Conservation (phyloP, 2,329 filamentous ascomycete genomes). For the Stenocarpella maydis region DNA sequence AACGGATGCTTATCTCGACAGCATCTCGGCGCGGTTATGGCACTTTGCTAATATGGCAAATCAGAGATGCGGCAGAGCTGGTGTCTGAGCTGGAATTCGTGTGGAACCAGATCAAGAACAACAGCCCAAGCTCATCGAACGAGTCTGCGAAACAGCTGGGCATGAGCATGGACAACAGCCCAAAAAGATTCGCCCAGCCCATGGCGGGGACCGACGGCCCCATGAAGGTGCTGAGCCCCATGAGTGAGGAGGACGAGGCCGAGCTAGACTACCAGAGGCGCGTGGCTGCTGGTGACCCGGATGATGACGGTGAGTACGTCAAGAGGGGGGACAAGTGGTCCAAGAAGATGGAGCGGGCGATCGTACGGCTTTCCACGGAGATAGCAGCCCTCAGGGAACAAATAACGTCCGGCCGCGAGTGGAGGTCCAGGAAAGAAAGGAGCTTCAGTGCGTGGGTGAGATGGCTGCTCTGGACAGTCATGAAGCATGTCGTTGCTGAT, state of each 20-base stretch:
- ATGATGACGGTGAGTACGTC: slow-evolving; percentile 49
- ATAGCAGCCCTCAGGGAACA: slow-evolving; percentile 92
- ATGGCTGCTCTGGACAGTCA: slow-evolving; percentile 72
- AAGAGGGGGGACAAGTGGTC: slow-evolving; percentile 72
- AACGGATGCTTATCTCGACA: not conserved
- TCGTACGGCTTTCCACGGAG: slow-evolving; percentile 91
- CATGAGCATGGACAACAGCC: slow-evolving; percentile 44
- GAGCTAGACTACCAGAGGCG: slow-evolving; percentile 61
- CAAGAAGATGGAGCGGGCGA: slow-evolving; percentile 80
- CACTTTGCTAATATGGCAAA: slow-evolving; percentile 16
- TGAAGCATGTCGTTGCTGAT: slow-evolving; percentile 81
- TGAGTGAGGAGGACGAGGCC: slow-evolving; percentile 82
- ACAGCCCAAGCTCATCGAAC: slow-evolving; percentile 70
- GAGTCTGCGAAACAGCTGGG: slow-evolving; percentile 61
- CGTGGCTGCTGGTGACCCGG: slow-evolving; percentile 51
- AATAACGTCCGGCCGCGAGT: slow-evolving; percentile 78
- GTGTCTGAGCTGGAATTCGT: slow-evolving; percentile 98
- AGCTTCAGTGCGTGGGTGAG: slow-evolving; percentile 74
- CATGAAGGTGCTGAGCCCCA: slow-evolving; percentile 80
- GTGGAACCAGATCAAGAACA: slow-evolving; percentile 97
- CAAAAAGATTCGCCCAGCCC: slow-evolving; percentile 56
- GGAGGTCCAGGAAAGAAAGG: slow-evolving; percentile 70
- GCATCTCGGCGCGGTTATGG: not conserved
- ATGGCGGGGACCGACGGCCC: slow-evolving; percentile 60
- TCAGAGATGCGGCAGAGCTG: slow-evolving; percentile 81